Conservation (phyloP, 108 stramenopile species). For the Nitzschia inconspicua region DNA sequence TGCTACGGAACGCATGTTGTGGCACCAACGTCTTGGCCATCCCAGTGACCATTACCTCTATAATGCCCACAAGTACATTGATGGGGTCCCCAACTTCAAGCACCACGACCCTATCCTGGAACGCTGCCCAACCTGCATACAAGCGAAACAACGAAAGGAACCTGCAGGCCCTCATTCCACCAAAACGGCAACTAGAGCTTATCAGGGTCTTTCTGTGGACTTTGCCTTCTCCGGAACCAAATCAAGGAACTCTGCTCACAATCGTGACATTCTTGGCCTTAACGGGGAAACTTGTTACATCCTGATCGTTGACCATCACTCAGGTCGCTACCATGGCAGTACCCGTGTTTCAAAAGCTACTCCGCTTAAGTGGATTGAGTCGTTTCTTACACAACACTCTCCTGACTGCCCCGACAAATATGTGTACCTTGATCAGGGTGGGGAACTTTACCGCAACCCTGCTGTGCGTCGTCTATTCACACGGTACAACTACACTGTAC, state of each 20-base stretch:
- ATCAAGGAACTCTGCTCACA: too few species aligned
- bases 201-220: background rate
- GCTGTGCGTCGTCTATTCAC: constrained; percentile 4
- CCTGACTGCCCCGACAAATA: constrained; percentile 7
- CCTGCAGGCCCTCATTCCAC: constrained; percentile 16
- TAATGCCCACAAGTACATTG: constrained; percentile 14
- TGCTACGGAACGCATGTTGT: too few species aligned
- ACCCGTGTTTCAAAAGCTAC: too few species aligned
- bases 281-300: too few species aligned
- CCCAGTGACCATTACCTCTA: constrained; percentile 14
- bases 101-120: constrained; percentile 1
- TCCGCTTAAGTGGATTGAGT: too few species aligned
- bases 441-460: constrained; percentile 24
- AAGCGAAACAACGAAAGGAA: constrained; percentile 22
- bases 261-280: too few species aligned
- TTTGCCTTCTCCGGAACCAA: background rate
- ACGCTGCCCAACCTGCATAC: constrained; percentile 24
- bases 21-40: constrained; percentile 30
- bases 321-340: too few species aligned
- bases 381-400: too few species aligned
- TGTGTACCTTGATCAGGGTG: constrained; percentile 23
- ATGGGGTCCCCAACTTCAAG: constrained; percentile 19
- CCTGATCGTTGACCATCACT: too few species aligned
- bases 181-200: background rate
- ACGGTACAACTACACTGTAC: background rate